These are phyloP conservation scores for Cyclostephanos invisitatus DNA, from an alignment of 108 stramenopile species.

Conservation along the genomic window DNA sequence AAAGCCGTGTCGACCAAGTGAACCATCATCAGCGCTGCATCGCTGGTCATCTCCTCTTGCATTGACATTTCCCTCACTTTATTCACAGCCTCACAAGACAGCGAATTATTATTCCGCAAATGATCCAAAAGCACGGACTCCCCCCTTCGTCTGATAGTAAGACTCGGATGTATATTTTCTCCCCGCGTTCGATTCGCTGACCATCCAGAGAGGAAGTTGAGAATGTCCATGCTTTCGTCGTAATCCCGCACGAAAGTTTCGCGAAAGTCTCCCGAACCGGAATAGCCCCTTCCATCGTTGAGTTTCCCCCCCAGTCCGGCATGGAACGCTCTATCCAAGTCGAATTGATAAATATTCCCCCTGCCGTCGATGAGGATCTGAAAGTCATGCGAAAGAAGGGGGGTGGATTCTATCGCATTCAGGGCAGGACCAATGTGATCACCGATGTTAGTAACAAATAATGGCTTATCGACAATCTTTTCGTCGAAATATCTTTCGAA, in stretches of 20 bases:
- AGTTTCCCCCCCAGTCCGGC: background rate
- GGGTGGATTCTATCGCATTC: background rate
- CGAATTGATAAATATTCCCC: background rate
- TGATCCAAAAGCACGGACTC: background rate
- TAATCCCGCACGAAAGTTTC: background rate
- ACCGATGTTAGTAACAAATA: background rate
- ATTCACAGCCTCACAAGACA: background rate
- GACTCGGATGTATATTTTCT: background rate
- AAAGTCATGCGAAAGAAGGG: slow-evolving; percentile 1
- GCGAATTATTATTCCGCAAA: background rate
- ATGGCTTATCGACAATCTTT: background rate
- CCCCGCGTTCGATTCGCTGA: background rate
- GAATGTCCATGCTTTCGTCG: background rate
- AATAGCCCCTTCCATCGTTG: background rate
- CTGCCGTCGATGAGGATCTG: background rate
- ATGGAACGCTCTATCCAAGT: background rate
- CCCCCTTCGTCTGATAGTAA: background rate
- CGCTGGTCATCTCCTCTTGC: background rate
- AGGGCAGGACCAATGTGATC: background rate
- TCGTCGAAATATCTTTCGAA: background rate
- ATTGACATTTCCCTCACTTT: background rate
- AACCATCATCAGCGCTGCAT: background rate
- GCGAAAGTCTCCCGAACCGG: background rate
- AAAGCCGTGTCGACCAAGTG: background rate
- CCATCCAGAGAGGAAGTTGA: background rate